Percentiles rank a stretch among this genome's conserved stretches.
Evolutionary conservation across 345 rosid species (phyloP).

Genomic region (Hypericum androsaemum): DNA sequence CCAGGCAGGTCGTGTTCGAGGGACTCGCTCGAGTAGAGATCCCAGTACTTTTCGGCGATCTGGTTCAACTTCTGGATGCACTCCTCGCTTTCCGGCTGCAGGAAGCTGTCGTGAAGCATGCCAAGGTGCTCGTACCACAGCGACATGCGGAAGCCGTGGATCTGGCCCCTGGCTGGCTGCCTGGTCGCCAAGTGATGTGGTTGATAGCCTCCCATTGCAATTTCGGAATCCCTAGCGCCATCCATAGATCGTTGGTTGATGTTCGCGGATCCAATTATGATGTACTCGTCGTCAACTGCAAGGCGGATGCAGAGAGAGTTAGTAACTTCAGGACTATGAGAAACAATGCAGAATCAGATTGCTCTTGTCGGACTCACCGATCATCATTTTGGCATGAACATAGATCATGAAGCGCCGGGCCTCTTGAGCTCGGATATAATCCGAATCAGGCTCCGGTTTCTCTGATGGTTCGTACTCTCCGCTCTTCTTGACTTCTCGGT

Average conservation of each 20-base stretch:
- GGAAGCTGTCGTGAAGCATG: constrained; percentile 74
- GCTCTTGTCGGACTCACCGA: constrained; percentile 37
- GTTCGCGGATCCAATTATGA: constrained; percentile 90
- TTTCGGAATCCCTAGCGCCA: constrained; percentile 96
- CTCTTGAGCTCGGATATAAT: constrained; percentile 78
- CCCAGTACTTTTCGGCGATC: constrained; percentile 85
- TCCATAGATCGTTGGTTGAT: constrained; percentile 99
- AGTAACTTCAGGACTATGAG: background rate
- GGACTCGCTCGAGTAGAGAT: constrained; percentile 65
- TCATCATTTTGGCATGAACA: constrained; percentile 98
- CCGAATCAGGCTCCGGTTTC: constrained; percentile 77
- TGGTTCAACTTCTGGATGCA: constrained; percentile 66
- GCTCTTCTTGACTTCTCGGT: constrained; percentile 72
- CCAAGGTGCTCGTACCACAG: constrained; percentile 97
- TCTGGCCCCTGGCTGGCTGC: constrained; percentile 81
- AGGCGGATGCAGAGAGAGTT: background rate
- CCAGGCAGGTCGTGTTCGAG: constrained; percentile 81
- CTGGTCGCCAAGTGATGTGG: constrained; percentile 67
- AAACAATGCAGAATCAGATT: background rate
- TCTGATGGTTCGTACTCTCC: constrained; percentile 87
- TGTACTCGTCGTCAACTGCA: constrained; percentile 97
- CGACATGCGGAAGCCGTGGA: constrained; percentile 94
- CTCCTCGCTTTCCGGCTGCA: constrained; percentile 54
- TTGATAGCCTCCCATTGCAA: constrained; percentile 96
- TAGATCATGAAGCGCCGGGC: constrained; percentile 97